These are phyloP conservation scores for Teunomyces barrocoloradensis DNA, from an alignment of 805 yeast species.

Conservation along the genomic window DNA sequence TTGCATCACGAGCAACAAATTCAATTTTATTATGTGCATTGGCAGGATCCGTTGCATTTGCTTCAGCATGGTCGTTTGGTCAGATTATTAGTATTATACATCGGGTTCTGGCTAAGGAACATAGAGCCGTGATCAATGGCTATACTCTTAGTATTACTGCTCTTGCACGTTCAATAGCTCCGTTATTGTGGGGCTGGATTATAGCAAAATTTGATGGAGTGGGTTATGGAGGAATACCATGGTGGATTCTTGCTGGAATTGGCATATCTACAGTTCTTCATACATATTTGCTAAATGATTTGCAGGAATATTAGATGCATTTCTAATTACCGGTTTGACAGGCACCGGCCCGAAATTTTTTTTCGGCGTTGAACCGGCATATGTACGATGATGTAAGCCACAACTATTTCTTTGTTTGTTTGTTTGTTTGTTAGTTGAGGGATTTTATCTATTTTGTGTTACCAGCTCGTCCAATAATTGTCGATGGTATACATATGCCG, in stretches of 20 bases:
- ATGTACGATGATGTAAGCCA: background rate
- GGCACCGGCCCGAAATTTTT: background rate
- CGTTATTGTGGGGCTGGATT: constrained; percentile 52
- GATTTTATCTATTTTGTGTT: constrained; percentile 1
- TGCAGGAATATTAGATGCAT: background rate
- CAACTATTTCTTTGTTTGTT: background rate
- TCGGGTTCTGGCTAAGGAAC: constrained; percentile 50
- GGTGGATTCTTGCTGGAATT: background rate
- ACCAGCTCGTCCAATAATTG: constrained; percentile 1
- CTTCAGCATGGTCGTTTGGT: constrained; percentile 50
- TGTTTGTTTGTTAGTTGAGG: constrained; percentile 3
- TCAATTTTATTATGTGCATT: constrained; percentile 24
- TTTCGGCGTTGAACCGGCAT: background rate
- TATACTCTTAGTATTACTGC: constrained; percentile 53
- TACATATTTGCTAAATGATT: background rate
- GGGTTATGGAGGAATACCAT: background rate
- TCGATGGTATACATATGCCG: background rate
- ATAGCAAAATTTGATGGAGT: constrained; percentile 26
- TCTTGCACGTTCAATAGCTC: constrained; percentile 56
- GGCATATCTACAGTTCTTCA: background rate
- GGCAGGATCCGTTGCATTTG: constrained; percentile 29
- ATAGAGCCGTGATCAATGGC: constrained; percentile 60
- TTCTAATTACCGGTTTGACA: background rate
- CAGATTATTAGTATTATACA: constrained; percentile 53
- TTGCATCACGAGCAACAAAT: constrained; percentile 17